Percentiles rank a stretch among this genome's conserved stretches.
Conservation (phyloP, 495 filamentous ascomycete species). For the Penicillium mononematosum region DNA sequence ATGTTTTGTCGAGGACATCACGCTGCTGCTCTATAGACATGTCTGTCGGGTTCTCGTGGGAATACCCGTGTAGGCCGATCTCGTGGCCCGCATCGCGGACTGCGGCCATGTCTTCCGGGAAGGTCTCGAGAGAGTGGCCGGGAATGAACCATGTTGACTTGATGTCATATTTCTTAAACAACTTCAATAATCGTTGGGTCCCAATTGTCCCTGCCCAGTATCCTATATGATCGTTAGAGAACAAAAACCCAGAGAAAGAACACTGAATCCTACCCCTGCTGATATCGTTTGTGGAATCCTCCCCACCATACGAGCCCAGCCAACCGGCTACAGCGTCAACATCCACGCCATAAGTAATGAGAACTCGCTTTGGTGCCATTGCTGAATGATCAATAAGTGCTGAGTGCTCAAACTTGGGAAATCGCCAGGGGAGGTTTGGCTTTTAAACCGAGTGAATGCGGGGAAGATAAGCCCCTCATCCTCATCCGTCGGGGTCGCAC, state of each 20-base stretch:
- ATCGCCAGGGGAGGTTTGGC: not conserved
- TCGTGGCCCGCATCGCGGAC: constrained; percentile 75
- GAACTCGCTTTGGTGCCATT: constrained; percentile 50
- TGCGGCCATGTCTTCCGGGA: constrained; percentile 71
- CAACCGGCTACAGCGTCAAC: constrained; percentile 71
- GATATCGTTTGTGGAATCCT: constrained; percentile 66
- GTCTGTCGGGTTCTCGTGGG: constrained; percentile 70
- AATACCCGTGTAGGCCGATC: constrained; percentile 73
- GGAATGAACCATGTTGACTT: constrained; percentile 84
- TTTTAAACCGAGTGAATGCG: constrained; percentile 18
- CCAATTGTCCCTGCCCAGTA: constrained; percentile 72
- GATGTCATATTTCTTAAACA: constrained; percentile 77
- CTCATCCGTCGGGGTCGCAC: constrained; percentile 16
- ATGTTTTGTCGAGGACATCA: constrained; percentile 75
- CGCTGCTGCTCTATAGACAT: constrained; percentile 78
- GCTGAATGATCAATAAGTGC: not conserved
- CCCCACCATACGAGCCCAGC: constrained; percentile 68
- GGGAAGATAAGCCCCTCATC: constrained; percentile 20
- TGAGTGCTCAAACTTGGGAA: not conserved
- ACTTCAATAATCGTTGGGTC: constrained; percentile 64
- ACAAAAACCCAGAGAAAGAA: not conserved
- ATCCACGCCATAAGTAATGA: constrained; percentile 57
- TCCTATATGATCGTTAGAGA: constrained; percentile 39
- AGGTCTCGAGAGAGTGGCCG: constrained; percentile 73
- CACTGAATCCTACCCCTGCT: constrained; percentile 45